Conservation (phyloP, 2,329 filamentous ascomycete species). For the Alternaria conjuncta region DNA sequence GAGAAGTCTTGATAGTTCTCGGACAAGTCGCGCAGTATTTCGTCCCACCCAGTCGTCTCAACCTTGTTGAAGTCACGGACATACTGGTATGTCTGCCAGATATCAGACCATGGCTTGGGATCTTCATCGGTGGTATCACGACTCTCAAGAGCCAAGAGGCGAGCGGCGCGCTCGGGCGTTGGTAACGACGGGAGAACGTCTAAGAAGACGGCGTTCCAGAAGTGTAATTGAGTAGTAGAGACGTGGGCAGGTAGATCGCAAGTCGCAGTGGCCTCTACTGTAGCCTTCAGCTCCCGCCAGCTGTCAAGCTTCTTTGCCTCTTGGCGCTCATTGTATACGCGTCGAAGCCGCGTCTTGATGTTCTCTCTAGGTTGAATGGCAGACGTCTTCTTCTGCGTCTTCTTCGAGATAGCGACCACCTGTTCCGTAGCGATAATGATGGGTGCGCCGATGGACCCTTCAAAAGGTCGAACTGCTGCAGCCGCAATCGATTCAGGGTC, state of each 20-base stretch:
- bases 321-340: not conserved
- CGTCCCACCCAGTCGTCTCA: not conserved
- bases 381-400: not conserved
- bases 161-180: not conserved
- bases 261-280: not conserved
- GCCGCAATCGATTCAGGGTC: not conserved
- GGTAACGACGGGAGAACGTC: not conserved
- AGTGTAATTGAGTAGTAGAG: not conserved
- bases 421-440: no score
- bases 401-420: not conserved
- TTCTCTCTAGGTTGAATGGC: not conserved
- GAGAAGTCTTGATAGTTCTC: not conserved
- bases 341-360: not conserved
- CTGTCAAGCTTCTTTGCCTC: not conserved
- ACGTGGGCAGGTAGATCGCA: rapidly evolving
- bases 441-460: not conserved
- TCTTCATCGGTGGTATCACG: not conserved
- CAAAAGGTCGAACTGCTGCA: not conserved
- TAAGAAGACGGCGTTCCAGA: not conserved
- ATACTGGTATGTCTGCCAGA: not conserved
- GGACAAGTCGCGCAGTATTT: not conserved
- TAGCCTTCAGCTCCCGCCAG: not conserved
- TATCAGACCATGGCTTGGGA: not conserved
- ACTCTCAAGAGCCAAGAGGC: not conserved
- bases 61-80: not conserved